A percentile compares a stretch with the other conserved stretches of the same genome.
phyloP scores from a whole-genome alignment of 768 basidiomycete species.

The Tylopilus balloui region DNA sequence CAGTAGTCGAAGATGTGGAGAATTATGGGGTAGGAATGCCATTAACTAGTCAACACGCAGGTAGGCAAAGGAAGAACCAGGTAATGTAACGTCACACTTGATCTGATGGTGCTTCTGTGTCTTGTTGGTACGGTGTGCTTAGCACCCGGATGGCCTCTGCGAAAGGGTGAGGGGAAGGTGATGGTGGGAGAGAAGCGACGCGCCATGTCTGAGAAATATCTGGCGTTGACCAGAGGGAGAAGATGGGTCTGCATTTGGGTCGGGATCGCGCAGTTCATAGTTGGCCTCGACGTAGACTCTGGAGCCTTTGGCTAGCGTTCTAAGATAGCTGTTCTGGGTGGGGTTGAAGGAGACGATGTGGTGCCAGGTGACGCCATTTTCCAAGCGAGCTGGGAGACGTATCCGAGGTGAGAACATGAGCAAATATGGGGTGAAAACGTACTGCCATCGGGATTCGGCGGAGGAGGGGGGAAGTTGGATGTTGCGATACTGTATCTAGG shows the following conservation, averaged over 20 bases:
- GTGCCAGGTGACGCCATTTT: conserved; percentile 66
- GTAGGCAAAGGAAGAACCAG: background rate
- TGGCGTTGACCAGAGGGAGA: conserved; percentile 74
- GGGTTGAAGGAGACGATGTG: conserved; percentile 70
- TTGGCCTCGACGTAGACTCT: conserved; percentile 79
- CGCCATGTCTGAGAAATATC: conserved; percentile 79
- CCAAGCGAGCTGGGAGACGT: conserved; percentile 44
- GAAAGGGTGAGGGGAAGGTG: conserved; percentile 5
- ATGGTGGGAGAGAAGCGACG: conserved; percentile 9
- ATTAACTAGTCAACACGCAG: conserved; percentile 2
- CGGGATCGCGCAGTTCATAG: conserved; percentile 73
- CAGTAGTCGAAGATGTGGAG: conserved; percentile 1
- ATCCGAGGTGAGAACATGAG: background rate
- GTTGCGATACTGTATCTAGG: conserved; percentile 77
- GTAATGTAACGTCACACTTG: conserved; percentile 12
- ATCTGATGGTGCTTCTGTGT: conserved; percentile 17
- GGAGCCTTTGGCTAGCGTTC: conserved; percentile 61
- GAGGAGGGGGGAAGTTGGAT: conserved; percentile 52
- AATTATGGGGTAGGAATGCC: background rate
- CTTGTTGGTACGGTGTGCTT: conserved; percentile 27
- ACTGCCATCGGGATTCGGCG: conserved; percentile 61
- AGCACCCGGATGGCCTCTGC: conserved; percentile 55
- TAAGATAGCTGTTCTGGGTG: conserved; percentile 56
- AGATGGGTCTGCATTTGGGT: conserved; percentile 57
- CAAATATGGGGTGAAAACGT: conserved; percentile 21